Conservation (phyloP, 441 rosid genomes). For the Croton laevigatus region DNA sequence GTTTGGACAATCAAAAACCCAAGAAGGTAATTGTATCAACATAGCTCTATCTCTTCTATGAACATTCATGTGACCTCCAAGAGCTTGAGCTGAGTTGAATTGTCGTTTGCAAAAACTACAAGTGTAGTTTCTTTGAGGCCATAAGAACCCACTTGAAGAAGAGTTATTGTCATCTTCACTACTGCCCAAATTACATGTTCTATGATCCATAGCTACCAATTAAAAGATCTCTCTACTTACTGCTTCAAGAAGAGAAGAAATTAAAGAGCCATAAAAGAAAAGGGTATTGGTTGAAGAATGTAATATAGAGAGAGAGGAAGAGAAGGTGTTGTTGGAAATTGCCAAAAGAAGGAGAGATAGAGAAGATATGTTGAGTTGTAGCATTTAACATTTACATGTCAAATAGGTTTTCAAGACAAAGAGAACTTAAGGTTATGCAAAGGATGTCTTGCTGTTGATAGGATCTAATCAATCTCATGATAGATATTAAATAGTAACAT, state of each 20-base stretch:
- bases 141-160: conserved; percentile 34
- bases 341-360: conserved; percentile 29
- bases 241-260: not conserved
- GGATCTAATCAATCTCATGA: conserved; percentile 26
- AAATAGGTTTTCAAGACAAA: conserved; percentile 25
- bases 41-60: conserved; percentile 85
- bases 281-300: conserved; percentile 41
- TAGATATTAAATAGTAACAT: not conserved
- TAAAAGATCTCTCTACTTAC: no score
- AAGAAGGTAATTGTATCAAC: conserved; percentile 55
- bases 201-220: conserved; percentile 27
- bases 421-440: conserved; percentile 19
- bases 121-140: conserved; percentile 60
- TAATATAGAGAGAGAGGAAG: conserved; percentile 39
- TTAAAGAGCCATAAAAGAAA: conserved; percentile 31
- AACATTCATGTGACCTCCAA: conserved; percentile 87
- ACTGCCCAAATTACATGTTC: conserved; percentile 25
- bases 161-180: conserved; percentile 24
- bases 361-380: conserved; percentile 21
- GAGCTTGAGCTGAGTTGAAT: conserved; percentile 86
- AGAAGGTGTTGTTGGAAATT: conserved; percentile 32
- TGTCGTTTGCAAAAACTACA: conserved; percentile 75
- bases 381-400: conserved; percentile 20
- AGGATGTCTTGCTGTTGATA: conserved; percentile 22
- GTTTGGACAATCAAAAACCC: conserved; percentile 42